Base-by-base conservation (phyloP, 1,284 basidiomycete species). In the Rhodotorula sp. region DNA sequence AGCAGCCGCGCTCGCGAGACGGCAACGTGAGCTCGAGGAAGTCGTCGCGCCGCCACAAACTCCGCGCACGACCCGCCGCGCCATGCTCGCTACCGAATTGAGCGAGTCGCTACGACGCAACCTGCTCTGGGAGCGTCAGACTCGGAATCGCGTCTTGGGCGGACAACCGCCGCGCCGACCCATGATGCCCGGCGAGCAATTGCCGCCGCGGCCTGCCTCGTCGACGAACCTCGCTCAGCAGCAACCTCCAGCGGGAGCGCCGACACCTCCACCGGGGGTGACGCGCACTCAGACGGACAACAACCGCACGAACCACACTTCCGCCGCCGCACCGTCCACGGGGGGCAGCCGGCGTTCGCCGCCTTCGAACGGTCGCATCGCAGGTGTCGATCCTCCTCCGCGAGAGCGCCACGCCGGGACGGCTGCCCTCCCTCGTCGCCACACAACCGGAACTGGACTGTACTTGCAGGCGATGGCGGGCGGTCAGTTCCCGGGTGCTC, bases 51-150 rank as follows among this genome's bases (percentile, higher is more conserved):
- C 86, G 43, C 90, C 92, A 0, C 89, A 90, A 76, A 91, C 92
- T 2, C 93, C 93, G 1, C 87, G 90, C 46, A 92, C 93, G 51
- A 93, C 91, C 23, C 86, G 92, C 7, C 85, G 90, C 62, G 86
- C 88, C 78, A 94, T 95, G 91, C 84, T 95, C 63, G 85, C 88
- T 69, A 89, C 89, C 31, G 93, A 96, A 82, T 84, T 96, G 79
- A 90, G 90, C 60, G 93, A 95, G 82, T 90, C 89, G 72, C 82
- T 96, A 71, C 85, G 93, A 29, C 84, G 90, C 62, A 91, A 94
- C 78, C 79, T 96, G 75, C 82, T 95, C 8, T 93, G 92, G 92
- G 91, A 93, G 79, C 86, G 92, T 5, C 77, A 79, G 62, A 77
- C 65, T 20, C 70, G 75, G 15, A 76, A 76, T 34, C 63, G 70